These are phyloP conservation scores for Colletotrichum melonis DNA, from an alignment of 2,329 filamentous ascomycete genomes.

Conservation along the genomic window DNA sequence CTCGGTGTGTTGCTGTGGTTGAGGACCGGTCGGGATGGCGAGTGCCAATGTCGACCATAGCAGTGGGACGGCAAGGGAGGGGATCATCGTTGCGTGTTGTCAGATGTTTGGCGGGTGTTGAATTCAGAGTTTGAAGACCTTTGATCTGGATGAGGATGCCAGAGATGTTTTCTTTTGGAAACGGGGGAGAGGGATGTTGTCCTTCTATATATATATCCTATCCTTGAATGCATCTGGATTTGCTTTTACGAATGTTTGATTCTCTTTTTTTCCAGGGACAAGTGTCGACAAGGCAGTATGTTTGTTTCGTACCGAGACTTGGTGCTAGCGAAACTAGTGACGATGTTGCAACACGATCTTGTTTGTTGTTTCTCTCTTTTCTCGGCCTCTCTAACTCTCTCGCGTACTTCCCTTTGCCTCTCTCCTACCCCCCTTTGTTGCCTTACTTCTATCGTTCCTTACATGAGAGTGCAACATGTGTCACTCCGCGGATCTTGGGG, in stretches of 20 bases:
- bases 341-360: not conserved
- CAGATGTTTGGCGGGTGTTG: not conserved
- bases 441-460: not conserved
- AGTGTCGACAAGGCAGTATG: not conserved
- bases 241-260: too few species aligned
- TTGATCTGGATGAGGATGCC: not conserved
- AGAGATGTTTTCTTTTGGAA: not conserved
- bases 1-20: not conserved
- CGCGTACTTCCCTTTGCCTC: too few species aligned
- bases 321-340: not conserved
- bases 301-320: slow-evolving; percentile 7
- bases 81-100: not conserved
- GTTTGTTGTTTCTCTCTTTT: not conserved
- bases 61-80: not conserved
- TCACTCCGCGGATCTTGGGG: slow-evolving; percentile 3
- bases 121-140: too few species aligned
- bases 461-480: slow-evolving; percentile 1
- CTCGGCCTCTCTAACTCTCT: too few species aligned
- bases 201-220: not conserved
- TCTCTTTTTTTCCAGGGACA: too few species aligned
- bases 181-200: not conserved
- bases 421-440: not conserved
- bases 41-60: not conserved
- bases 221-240: not conserved
- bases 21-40: slow-evolving; percentile 4